Conservation (phyloP, 345 rosid species). For the Populus tremula region DNA sequence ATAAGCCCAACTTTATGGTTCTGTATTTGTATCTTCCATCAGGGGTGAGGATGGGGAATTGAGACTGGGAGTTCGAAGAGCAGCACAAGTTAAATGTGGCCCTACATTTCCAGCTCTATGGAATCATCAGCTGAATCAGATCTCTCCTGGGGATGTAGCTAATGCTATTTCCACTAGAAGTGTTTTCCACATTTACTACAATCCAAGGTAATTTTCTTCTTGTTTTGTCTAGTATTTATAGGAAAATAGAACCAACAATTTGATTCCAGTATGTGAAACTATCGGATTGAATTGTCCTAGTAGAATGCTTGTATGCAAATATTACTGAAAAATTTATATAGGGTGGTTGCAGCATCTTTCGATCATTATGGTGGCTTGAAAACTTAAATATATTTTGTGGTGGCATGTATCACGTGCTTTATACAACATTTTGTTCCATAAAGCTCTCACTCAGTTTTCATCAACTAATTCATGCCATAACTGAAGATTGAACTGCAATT, state of each 20-base stretch:
- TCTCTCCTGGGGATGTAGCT: conserved; percentile 58
- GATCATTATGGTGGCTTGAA: neutral
- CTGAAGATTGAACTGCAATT: neutral
- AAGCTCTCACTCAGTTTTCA: neutral
- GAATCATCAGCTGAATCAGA: conserved; percentile 53
- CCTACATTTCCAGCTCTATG: conserved; percentile 43
- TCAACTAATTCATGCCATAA: neutral
- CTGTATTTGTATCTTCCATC: conserved; percentile 18
- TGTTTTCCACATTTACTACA: conserved; percentile 74
- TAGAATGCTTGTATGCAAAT: neutral
- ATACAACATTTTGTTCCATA: neutral
- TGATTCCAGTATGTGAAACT: neutral
- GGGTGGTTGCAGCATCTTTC: neutral
- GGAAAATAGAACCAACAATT: neutral
- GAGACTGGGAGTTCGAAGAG: conserved; percentile 94
- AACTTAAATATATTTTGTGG: neutral
- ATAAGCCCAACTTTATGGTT: neutral
- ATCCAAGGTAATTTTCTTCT: conserved; percentile 66
- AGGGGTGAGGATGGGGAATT: conserved; percentile 95
- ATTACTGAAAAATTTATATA: neutral
- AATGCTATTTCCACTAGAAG: conserved; percentile 59
- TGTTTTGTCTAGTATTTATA: neutral
- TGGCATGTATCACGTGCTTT: neutral
- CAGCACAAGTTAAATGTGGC: conserved; percentile 62
- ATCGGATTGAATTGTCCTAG: neutral